phyloP scores from a whole-genome alignment of 1,139 yeast genomes.

The Suhomyces taliae region DNA sequence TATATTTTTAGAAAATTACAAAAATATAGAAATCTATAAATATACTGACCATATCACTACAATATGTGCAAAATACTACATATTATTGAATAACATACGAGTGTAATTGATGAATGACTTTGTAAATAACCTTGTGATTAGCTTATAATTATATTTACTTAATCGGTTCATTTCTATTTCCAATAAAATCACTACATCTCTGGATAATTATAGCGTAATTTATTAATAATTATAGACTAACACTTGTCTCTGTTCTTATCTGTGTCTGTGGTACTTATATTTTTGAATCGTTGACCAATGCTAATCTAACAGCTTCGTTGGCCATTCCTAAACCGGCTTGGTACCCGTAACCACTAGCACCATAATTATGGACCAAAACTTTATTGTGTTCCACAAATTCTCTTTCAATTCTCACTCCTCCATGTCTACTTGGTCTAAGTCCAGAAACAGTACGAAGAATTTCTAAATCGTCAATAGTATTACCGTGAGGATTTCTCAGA shows the following conservation, averaged over 20 bases:
- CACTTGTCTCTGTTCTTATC: no score
- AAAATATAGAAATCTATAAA: no score
- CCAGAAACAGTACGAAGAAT: constrained; percentile 65
- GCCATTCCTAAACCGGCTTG: constrained; percentile 74
- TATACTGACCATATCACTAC: neutral
- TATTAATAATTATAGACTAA: no score
- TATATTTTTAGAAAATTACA: no score
- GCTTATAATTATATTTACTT: no score
- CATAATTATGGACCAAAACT: constrained; percentile 61
- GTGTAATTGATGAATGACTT: no score
- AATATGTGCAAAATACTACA: no score
- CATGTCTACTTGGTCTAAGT: constrained; percentile 66
- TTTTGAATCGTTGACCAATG: constrained; percentile 5
- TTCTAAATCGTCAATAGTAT: constrained; percentile 32
- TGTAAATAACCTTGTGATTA: no score
- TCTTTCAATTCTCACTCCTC: constrained; percentile 64
- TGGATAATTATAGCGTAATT: no score
- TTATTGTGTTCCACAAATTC: constrained; percentile 36
- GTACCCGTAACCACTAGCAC: constrained; percentile 77
- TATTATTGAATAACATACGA: no score
- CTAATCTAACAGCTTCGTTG: constrained; percentile 12
- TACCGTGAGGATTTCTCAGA: constrained; percentile 28
- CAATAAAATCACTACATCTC: no score
- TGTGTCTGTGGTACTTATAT: neutral
- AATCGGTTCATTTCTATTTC: no score